phyloP scores from a whole-genome alignment of 805 yeast species.

The Teunomyces gatunensis region DNA sequence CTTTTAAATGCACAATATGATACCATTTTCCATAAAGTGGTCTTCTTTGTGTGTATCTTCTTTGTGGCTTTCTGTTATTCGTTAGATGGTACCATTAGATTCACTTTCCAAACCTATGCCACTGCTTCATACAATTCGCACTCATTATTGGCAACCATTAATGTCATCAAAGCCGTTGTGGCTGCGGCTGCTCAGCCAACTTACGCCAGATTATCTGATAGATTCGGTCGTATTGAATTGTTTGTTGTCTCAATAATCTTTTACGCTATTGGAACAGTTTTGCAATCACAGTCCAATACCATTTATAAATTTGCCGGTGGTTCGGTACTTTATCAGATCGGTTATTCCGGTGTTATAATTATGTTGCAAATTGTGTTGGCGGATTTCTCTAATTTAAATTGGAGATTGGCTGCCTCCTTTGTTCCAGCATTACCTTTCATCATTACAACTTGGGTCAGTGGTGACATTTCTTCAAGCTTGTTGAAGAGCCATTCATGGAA shows the following conservation, averaged over 20 bases:
- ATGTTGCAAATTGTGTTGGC: constrained; percentile 57
- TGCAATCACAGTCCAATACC: constrained; percentile 58
- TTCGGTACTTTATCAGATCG: constrained; percentile 45
- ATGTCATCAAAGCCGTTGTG: constrained; percentile 55
- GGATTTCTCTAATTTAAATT: constrained; percentile 65
- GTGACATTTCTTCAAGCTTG: constrained; percentile 47
- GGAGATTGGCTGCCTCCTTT: constrained; percentile 66
- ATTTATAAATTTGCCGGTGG: constrained; percentile 64
- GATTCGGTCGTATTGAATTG: constrained; percentile 62
- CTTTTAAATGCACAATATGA: constrained; percentile 50
- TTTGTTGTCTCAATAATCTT: constrained; percentile 49
- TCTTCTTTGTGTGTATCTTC: constrained; percentile 49
- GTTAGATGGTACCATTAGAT: constrained; percentile 52
- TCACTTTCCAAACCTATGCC: constrained; percentile 52
- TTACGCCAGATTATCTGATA: constrained; percentile 62
- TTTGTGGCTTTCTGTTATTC: constrained; percentile 58
- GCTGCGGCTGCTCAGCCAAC: constrained; percentile 68
- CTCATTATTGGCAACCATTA: constrained; percentile 57
- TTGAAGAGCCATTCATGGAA: constrained; percentile 57
- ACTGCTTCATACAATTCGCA: constrained; percentile 52
- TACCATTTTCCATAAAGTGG: constrained; percentile 29
- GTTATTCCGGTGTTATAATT: constrained; percentile 64
- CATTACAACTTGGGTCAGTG: constrained; percentile 77
- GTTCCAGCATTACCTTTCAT: constrained; percentile 70
- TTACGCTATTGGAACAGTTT: constrained; percentile 61